A percentile compares a stretch with the other conserved stretches of the same genome.
These are phyloP conservation scores for Helicostylum pulchrum DNA, from an alignment of 192 early-diverging fungal species.

Conservation along the genomic window DNA sequence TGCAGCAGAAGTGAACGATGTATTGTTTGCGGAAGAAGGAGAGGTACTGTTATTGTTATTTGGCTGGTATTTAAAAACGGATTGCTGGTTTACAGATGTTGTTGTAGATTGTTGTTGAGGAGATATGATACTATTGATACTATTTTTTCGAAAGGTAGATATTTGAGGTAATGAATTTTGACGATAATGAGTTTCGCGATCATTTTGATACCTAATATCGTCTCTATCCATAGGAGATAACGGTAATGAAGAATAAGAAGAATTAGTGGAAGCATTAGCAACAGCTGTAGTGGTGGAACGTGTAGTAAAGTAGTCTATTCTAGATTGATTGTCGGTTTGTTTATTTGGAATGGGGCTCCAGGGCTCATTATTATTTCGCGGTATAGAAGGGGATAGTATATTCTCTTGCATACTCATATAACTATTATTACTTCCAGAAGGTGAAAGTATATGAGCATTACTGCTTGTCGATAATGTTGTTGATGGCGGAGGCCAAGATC, in stretches of 20 bases:
- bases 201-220: no score
- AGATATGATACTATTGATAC: no score
- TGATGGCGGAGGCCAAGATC: background rate
- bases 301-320: background rate
- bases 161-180: no score
- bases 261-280: constrained; percentile 1
- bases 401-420: background rate
- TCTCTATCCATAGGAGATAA: background rate
- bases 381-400: no score
- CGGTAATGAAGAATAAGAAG: constrained; percentile 3
- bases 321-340: background rate
- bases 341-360: background rate
- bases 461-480: background rate
- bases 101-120: no score
- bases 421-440: background rate
- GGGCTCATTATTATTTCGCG: background rate
- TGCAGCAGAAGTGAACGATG: no score
- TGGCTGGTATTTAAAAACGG: no score
- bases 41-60: no score
- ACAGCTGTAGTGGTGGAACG: background rate
- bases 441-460: background rate
- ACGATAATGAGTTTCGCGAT: no score
- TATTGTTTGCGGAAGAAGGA: no score
- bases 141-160: no score
- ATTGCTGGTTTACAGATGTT: no score